Base-by-base conservation (phyloP, 192 early-diverging fungal species). In the Kickxella alabastrina region DNA sequence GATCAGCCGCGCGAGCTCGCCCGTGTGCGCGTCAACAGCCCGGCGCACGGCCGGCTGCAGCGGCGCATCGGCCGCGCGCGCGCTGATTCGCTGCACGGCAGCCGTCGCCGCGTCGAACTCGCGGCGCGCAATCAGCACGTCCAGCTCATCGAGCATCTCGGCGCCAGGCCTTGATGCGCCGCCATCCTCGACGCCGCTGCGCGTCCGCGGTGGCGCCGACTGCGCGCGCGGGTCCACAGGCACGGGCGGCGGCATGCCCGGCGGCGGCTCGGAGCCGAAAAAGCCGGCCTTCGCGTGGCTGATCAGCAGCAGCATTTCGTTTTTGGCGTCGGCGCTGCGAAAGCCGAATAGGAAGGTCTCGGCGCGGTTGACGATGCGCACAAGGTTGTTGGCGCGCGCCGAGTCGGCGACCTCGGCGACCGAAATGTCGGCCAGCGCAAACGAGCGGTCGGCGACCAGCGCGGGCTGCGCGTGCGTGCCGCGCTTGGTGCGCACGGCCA, bases 101-200 rank as follows among this genome's bases (percentile, higher is more conserved):
- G 43, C 58, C 2, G 92, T 89, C 6, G 92, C 90, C n/a, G 67
- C 58, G 29, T 89, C 85, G 69, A 96, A 96, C 54, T 96, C 92
- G 29, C 93, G 75, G 24, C 90, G 82, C 0, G 93, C 94, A 78
- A 99, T 94, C 23, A 87, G 66, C 7, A 99, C 92, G 46, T 97
- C 96, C 38, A 99, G 65, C 41, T 89, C 85, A 65, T 97, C 92
- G 6, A 87, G 78, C 40, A 93, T 80, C 49, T 92, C 86, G 38
- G 75, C 78, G 13, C 92, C 31, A 1, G 54, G 62, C 50, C 39
- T 35, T 27, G 48, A 41, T 15, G 52, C 29, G 3, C 46, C 56
- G 12, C 45, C 59, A 19, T 57, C 60, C 13, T 51, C 54, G 37
- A 48, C 59, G 13, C 38, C 54, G 18, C 21, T 40, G 35, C 49